Evolutionary conservation across 495 filamentous ascomycete genomes (phyloP), one percentile per base, ranked within the genome.

Genomic region (Hyaloscypha hepaticicola): DNA sequence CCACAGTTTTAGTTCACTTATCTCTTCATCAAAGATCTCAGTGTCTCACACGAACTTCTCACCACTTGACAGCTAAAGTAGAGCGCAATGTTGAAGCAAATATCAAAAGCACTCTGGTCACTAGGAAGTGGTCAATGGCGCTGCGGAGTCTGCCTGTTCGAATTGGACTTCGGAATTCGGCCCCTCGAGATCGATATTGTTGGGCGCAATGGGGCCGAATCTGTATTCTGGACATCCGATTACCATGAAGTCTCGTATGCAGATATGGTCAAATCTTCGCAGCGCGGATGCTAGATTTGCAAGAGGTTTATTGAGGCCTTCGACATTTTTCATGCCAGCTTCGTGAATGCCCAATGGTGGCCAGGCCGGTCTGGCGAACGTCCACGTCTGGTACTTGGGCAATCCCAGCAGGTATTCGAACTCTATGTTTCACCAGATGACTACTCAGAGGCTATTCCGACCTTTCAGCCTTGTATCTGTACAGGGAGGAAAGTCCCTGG

Each of bases 141-240:
- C 14, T 55, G 51, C 12, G 22, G 51, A 12, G 51, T 55, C 51
- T 55, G 51, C 27, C 51, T 55, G 4, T 55, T 55, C 27, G 51
- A 55, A 12, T 26, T 55, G 22, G 51, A 22, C 4, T 55, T 55
- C 51, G 51, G 51, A 55, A 26, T 55, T 27, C 2, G n/a, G 51
- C 51, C 51, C 11, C 22, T 55, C 27, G 51, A 55, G 22, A 55
- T 22, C 27, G 51, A 55, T 26, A 26, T 55, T 12, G 25, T 55
- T 26, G 51, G 51, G 24, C 2, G 19, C 51, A 22, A 55, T 55
- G 51, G 51, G 9, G n/a, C 51, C 14, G 51, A 55, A 55, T 22
- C 19, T 55, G 51, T 55, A 55, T 55, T 55, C 51, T 55, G 51
- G 51, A 24, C 51, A 12, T 55, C 51, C 25, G 51, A 55, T 26